These are phyloP conservation scores for Medicago ruthenica DNA, from an alignment of 306 rosid genomes.

Conservation along the genomic window DNA sequence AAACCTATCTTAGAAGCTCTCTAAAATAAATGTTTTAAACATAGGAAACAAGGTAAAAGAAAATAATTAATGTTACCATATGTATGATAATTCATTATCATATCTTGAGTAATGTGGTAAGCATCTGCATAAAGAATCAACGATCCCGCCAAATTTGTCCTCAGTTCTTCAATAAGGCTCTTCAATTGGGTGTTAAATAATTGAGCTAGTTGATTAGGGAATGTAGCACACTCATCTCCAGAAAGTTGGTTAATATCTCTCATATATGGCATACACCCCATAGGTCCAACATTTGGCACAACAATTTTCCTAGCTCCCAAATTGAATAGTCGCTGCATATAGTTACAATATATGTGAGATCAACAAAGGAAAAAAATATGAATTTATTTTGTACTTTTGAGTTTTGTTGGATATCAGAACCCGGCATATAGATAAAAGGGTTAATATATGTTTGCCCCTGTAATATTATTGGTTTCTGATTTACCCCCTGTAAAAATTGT, in stretches of 20 bases:
- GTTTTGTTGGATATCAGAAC: too few species aligned
- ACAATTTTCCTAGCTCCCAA: slow-evolving; percentile 71
- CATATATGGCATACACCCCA: slow-evolving; percentile 73
- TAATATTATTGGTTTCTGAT: too few species aligned
- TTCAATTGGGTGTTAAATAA: slow-evolving; percentile 60
- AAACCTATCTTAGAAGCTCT: too few species aligned
- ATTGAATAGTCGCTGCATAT: slow-evolving; percentile 61
- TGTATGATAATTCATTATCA: background rate
- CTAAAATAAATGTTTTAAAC: too few species aligned
- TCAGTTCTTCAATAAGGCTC: slow-evolving; percentile 57
- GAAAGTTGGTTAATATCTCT: slow-evolving; percentile 59
- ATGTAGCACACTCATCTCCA: slow-evolving; percentile 56
- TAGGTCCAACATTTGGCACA: slow-evolving; percentile 75
- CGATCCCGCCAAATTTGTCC: slow-evolving; percentile 46
- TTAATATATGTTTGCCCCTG: too few species aligned
- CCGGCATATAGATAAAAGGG: too few species aligned
- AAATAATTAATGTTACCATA: too few species aligned
- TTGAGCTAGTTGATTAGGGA: slow-evolving; percentile 60
- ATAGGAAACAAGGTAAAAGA: too few species aligned
- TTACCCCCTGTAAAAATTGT: too few species aligned
- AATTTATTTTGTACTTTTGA: too few species aligned
- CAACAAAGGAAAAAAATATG: background rate
- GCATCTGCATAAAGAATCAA: slow-evolving; percentile 67
- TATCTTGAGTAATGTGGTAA: slow-evolving; percentile 40
- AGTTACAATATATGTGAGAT: background rate